Percentiles rank a stretch among this genome's conserved stretches.
phyloP scores from a whole-genome alignment of 805 yeast genomes.

The Wickerhamomyces kurtzmanii region DNA sequence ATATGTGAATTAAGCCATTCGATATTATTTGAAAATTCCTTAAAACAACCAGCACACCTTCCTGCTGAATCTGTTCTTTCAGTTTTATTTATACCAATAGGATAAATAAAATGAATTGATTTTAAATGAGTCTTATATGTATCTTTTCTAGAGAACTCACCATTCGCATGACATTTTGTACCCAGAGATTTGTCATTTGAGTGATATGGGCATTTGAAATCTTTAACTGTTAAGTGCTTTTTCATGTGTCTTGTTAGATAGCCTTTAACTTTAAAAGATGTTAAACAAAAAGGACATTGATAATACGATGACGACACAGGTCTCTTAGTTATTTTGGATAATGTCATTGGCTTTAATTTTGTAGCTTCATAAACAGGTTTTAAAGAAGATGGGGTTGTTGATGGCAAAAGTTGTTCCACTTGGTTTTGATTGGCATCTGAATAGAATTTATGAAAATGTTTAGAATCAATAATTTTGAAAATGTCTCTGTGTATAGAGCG shows the following conservation, averaged over 20 bases:
- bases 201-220: conserved; percentile 73
- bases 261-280: conserved; percentile 67
- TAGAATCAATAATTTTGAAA: too few species aligned
- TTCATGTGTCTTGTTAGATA: conserved; percentile 77
- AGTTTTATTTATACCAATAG: conserved; percentile 58
- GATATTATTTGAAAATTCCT: conserved; percentile 46
- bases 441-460: too few species aligned
- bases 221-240: conserved; percentile 70
- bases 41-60: conserved; percentile 59
- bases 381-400: too few species aligned
- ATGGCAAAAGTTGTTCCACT: too few species aligned
- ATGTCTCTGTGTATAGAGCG: too few species aligned
- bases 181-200: conserved; percentile 17
- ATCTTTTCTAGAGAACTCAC: conserved; percentile 70
- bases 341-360: too few species aligned
- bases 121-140: conserved; percentile 73
- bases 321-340: too few species aligned
- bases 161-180: conserved; percentile 42
- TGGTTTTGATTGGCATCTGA: too few species aligned
- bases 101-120: conserved; percentile 70
- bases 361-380: too few species aligned
- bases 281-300: conserved; percentile 57
- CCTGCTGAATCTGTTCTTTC: conserved; percentile 53
- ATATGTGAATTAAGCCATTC: conserved; percentile 62
- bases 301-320: conserved; percentile 7